Evolutionary conservation across 1,139 yeast genomes (phyloP).

Genomic region (Kurtzmaniella quercitrusa): DNA sequence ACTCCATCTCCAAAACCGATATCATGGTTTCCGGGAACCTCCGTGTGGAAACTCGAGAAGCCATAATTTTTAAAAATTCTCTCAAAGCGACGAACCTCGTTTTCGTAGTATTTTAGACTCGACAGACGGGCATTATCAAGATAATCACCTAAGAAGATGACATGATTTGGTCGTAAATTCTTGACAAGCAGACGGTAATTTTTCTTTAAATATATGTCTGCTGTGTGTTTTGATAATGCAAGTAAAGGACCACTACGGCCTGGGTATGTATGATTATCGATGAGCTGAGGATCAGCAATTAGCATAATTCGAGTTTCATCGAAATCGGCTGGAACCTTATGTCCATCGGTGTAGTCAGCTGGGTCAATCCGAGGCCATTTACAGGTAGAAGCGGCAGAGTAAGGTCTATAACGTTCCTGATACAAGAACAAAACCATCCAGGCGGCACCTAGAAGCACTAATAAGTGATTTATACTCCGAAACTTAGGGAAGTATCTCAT

Average conservation of each 20-base stretch:
- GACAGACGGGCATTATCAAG: slow-evolving; percentile 51
- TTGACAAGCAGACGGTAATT: slow-evolving; percentile 38
- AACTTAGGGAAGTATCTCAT: slow-evolving; percentile 15
- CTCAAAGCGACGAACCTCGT: slow-evolving; percentile 36
- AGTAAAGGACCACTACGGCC: slow-evolving; percentile 35
- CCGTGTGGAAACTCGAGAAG: slow-evolving; percentile 26
- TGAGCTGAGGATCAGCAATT: slow-evolving; percentile 46
- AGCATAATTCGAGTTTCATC: slow-evolving; percentile 24
- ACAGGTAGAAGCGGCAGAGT: slow-evolving; percentile 24
- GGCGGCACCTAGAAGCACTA: slow-evolving; percentile 16
- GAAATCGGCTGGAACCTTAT: slow-evolving; percentile 1
- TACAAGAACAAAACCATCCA: slow-evolving; percentile 31
- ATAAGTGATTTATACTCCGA: slow-evolving; percentile 24
- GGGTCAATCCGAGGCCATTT: slow-evolving; percentile 22
- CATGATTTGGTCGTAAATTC: slow-evolving; percentile 38
- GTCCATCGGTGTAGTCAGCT: neutral
- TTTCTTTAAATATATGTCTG: slow-evolving; percentile 43
- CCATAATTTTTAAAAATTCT: slow-evolving; percentile 25
- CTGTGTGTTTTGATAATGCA: slow-evolving; percentile 43
- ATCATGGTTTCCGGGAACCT: slow-evolving; percentile 56
- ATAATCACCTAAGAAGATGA: slow-evolving; percentile 51
- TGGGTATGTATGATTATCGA: slow-evolving; percentile 48
- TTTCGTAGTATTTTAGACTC: slow-evolving; percentile 32
- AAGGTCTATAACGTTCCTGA: slow-evolving; percentile 33
- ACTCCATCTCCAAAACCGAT: slow-evolving; percentile 53